These are phyloP conservation scores for Durio zibethinus DNA, from an alignment of 345 rosid genomes.

Conservation along the genomic window DNA sequence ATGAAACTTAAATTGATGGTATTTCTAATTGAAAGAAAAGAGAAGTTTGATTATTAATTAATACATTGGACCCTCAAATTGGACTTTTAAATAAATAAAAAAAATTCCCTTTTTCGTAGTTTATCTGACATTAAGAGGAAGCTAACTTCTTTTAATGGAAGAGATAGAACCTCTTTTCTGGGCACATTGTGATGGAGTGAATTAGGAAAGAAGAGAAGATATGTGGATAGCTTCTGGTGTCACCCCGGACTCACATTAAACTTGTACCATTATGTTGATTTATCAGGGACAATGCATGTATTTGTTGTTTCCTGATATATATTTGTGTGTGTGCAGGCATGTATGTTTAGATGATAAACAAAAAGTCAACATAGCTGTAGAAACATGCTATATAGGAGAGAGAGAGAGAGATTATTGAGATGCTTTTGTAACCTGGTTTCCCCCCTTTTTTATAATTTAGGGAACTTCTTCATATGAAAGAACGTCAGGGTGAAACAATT, in stretches of 20 bases:
- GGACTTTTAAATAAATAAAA: background rate
- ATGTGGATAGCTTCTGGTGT: background rate
- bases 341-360: too few relatives aligned
- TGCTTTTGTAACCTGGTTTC: background rate
- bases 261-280: background rate
- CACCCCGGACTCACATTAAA: background rate
- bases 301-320: background rate
- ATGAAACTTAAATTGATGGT: background rate
- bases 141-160: background rate
- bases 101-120: background rate
- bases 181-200: background rate
- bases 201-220: background rate
- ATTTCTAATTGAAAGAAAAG: background rate
- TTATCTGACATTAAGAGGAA: background rate
- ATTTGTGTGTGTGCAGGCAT: background rate
- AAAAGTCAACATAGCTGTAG: background rate
- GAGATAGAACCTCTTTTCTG: background rate
- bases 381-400: background rate
- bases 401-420: background rate
- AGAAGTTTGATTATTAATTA: background rate
- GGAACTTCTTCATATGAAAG: constrained; percentile 48
- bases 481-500: constrained; percentile 48
- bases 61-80: background rate
- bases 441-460: constrained; percentile 16
- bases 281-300: background rate